Percentiles rank a stretch among this genome's conserved stretches.
phyloP scores from a whole-genome alignment of 2,329 filamentous ascomycete species.

The Pleoardoris graminearum region DNA sequence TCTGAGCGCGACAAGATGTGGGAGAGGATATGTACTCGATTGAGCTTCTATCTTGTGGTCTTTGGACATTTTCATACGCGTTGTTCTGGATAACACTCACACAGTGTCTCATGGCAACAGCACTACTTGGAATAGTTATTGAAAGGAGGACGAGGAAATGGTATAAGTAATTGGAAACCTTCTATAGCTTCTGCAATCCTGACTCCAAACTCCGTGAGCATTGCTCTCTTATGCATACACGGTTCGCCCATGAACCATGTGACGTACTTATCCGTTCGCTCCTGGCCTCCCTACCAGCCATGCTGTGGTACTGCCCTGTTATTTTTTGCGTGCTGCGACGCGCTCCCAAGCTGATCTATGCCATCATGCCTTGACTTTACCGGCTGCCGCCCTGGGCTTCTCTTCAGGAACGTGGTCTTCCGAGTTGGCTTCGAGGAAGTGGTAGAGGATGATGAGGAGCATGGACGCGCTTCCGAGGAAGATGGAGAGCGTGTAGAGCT shows the following conservation, averaged over 20 bases:
- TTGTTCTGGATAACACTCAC: neutral
- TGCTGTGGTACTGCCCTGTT: too few relatives aligned
- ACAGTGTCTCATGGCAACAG: neutral
- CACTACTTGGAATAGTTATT: neutral
- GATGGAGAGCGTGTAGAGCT: constrained; percentile 88
- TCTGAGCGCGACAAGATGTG: neutral
- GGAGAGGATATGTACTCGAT: neutral
- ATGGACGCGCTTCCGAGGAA: constrained; percentile 89
- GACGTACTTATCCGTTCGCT: neutral
- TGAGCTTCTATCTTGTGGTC: neutral
- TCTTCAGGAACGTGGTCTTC: constrained; percentile 51
- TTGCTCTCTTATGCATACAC: constrained; percentile 6
- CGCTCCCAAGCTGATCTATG: neutral
- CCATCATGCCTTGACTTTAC: constrained; percentile 31
- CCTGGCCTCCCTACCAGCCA: neutral
- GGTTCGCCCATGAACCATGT: neutral
- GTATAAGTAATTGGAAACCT: neutral
- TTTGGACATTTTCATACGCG: neutral
- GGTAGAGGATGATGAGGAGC: constrained; percentile 91
- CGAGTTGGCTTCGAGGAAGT: constrained; percentile 96
- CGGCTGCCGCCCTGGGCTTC: constrained; percentile 32
- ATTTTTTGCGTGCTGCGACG: constrained; percentile 3
- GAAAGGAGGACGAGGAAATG: neutral
- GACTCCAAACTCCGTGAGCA: constrained; percentile 13
- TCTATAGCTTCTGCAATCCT: constrained; percentile 1